phyloP scores from a whole-genome alignment of 768 basidiomycete species.

The Calocera viscosa region DNA sequence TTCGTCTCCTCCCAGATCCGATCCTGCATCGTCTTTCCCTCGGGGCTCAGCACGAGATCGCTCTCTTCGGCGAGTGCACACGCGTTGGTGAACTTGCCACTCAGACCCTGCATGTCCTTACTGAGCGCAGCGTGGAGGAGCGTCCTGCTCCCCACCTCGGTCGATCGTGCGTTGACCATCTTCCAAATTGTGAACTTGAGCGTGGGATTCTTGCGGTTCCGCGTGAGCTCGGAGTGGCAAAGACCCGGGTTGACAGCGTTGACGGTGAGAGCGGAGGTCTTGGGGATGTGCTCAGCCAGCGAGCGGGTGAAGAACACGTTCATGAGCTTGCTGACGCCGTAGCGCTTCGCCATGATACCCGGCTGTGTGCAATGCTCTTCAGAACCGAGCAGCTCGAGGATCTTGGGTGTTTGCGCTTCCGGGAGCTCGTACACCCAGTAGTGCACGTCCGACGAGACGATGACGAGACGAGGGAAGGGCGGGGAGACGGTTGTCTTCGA shows the following conservation, averaged over 20 bases:
- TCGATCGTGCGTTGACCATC: slow-evolving; percentile 3
- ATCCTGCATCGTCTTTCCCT: slow-evolving; percentile 1
- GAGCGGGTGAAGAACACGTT: slow-evolving; percentile 14
- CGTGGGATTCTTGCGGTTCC: not conserved
- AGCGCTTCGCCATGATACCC: not conserved
- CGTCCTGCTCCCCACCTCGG: slow-evolving; percentile 11
- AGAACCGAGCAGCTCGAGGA: slow-evolving; percentile 2
- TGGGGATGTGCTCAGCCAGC: slow-evolving; percentile 6
- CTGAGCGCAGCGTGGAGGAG: slow-evolving; percentile 10
- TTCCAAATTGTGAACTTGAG: not conserved
- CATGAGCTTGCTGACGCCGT: slow-evolving; percentile 9
- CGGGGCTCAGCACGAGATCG: slow-evolving; percentile 3
- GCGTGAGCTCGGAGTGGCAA: slow-evolving; percentile 11
- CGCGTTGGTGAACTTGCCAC: slow-evolving; percentile 8
- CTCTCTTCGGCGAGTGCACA: slow-evolving; percentile 11
- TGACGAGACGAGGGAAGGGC: slow-evolving; percentile 28
- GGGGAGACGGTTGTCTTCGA: slow-evolving; percentile 28
- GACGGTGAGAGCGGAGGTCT: slow-evolving; percentile 6
- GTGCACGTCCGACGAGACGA: slow-evolving; percentile 37
- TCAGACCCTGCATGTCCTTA: not conserved
- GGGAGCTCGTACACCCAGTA: slow-evolving; percentile 18
- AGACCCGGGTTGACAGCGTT: slow-evolving; percentile 13
- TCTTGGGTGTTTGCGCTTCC: not conserved
- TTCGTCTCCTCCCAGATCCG: slow-evolving; percentile 6
- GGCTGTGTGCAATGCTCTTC: not conserved